Conservation (phyloP, 176 grass and related monocot species). For the Cocos nucifera region DNA sequence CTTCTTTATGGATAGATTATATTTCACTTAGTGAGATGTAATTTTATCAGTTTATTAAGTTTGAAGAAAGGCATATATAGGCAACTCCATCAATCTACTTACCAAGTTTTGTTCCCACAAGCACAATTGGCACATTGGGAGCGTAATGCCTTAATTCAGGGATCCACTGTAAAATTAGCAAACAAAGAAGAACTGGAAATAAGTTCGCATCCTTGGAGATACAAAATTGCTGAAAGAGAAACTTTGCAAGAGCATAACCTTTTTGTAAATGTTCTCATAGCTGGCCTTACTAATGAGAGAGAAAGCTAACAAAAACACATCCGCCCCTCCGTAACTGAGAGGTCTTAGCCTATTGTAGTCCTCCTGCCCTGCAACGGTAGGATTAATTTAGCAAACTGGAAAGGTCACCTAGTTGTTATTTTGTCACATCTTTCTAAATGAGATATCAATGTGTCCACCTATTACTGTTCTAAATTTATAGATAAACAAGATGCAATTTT, state of each 20-base stretch:
- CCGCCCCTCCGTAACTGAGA: constrained; percentile 53
- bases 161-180: constrained; percentile 41
- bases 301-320: constrained; percentile 49
- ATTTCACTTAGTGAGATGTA: too few relatives aligned
- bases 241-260: constrained; percentile 13
- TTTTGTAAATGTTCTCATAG: constrained; percentile 53
- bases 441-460: too few relatives aligned
- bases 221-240: not conserved
- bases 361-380: constrained; percentile 34
- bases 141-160: constrained; percentile 70
- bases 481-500: too few relatives aligned
- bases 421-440: too few relatives aligned
- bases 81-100: constrained; percentile 13
- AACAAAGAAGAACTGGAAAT: constrained; percentile 2
- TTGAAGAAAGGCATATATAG: too few relatives aligned
- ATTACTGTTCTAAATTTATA: too few relatives aligned
- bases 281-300: constrained; percentile 57
- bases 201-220: not conserved
- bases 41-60: too few relatives aligned
- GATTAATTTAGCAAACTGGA: not conserved
- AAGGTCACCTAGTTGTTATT: not conserved
- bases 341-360: constrained; percentile 56
- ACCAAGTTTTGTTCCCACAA: constrained; percentile 80
- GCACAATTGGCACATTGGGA: constrained; percentile 56
- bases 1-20: too few relatives aligned